Percentiles rank a stretch among this genome's conserved stretches.
phyloP scores from a whole-genome alignment of 495 filamentous ascomycete genomes.

The Neurospora sp. region DNA sequence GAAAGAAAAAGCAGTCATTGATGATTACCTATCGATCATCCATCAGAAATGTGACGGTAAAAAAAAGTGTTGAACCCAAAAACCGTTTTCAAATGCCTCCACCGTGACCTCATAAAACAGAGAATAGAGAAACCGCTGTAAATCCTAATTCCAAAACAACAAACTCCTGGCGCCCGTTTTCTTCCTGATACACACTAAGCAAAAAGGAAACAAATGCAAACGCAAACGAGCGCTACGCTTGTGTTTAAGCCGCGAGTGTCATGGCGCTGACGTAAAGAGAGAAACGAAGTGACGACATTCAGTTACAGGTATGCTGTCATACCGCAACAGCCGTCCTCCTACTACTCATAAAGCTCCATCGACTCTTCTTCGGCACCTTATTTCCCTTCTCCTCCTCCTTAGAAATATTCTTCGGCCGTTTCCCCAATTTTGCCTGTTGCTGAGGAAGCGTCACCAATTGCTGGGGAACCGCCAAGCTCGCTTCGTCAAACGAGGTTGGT shows the following conservation, averaged over 20 bases:
- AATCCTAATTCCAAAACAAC: not conserved
- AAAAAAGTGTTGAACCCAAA: too few species aligned
- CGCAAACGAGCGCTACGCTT: not conserved
- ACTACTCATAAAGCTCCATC: slow-evolving; percentile 16
- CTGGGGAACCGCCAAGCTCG: slow-evolving; percentile 6
- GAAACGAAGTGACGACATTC: too few species aligned
- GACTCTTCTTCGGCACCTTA: slow-evolving; percentile 15
- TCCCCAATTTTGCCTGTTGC: slow-evolving; percentile 10
- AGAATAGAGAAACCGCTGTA: not conserved
- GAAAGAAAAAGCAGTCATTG: not conserved
- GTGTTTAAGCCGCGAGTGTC: not conserved
- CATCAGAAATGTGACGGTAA: too few species aligned
- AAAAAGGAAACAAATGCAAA: not conserved
- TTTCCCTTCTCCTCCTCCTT: not conserved
- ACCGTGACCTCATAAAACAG: not conserved
- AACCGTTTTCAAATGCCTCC: not conserved
- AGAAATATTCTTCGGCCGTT: slow-evolving; percentile 15
- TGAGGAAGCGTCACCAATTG: not conserved
- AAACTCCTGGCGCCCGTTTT: not conserved
- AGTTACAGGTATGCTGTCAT: not conserved
- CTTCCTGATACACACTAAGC: not conserved
- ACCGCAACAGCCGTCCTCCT: slow-evolving; percentile 12
- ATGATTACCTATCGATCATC: not conserved
- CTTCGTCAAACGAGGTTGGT: slow-evolving; percentile 14
- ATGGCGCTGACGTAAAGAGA: too few species aligned